Percentiles rank a stretch among this genome's conserved stretches.
Evolutionary conservation across 768 basidiomycete species (phyloP).

Genomic region (Asterophora parasitica): DNA sequence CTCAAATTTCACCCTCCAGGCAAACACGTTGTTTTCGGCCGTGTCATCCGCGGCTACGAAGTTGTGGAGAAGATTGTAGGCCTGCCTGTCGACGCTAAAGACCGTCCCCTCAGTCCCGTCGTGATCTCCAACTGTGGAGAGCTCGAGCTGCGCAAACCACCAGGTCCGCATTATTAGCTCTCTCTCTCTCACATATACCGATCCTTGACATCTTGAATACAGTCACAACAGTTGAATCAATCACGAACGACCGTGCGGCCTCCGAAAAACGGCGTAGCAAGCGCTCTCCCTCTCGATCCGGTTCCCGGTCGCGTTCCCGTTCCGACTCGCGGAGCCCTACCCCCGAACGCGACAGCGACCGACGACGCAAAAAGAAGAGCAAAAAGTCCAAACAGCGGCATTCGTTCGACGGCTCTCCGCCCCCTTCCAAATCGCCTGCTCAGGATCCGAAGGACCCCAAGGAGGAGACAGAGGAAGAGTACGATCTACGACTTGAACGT

Average conservation of each 20-base stretch:
- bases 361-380: conserved; percentile 19
- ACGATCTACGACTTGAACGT: conserved; percentile 61
- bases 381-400: conserved; percentile 17
- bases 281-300: conserved; percentile 9
- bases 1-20: too few species aligned
- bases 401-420: conserved; percentile 1
- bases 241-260: conserved; percentile 13
- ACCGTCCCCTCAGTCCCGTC: conserved; percentile 65
- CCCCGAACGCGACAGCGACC: conserved; percentile 16
- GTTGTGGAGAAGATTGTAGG: conserved; percentile 33
- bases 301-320: conserved; percentile 13
- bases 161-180: conserved; percentile 10
- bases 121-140: conserved; percentile 78
- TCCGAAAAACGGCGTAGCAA: conserved; percentile 13
- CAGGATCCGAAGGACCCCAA: conserved; percentile 15
- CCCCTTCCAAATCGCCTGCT: conserved; percentile 25
- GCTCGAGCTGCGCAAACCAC: conserved; percentile 58
- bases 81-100: conserved; percentile 69
- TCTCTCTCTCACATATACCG: too few species aligned
- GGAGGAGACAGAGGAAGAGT: conserved; percentile 68
- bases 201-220: too few species aligned
- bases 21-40: too few species aligned
- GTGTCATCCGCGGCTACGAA: too few species aligned
- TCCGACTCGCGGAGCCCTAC: conserved; percentile 15
- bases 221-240: conserved; percentile 7